These are phyloP conservation scores for Microsporum ferrugineum DNA, from an alignment of 2,329 filamentous ascomycete genomes.

Conservation along the genomic window DNA sequence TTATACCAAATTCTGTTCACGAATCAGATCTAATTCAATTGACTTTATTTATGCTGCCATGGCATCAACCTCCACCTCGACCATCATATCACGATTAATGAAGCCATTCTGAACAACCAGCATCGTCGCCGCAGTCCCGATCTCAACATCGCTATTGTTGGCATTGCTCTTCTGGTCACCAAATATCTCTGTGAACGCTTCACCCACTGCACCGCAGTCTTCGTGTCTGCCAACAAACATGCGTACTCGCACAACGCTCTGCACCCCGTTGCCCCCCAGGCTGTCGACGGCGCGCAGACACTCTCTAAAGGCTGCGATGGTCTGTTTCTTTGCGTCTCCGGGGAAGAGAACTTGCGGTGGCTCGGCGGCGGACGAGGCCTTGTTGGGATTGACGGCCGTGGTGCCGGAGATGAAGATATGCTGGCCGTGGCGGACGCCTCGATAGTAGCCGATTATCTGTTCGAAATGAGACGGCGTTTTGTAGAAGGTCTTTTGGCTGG, in stretches of 20 bases:
- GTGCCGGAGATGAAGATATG: conserved; percentile 31
- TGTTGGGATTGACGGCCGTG: conserved; percentile 28
- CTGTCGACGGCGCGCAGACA: conserved; percentile 25
- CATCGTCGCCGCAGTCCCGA: conserved; percentile 29
- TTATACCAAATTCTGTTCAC: not conserved
- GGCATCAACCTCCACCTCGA: conserved; percentile 33
- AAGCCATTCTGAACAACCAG: conserved; percentile 29
- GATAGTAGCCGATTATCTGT: conserved; percentile 28
- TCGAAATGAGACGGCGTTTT: conserved; percentile 29
- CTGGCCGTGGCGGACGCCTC: conserved; percentile 26
- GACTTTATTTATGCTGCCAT: conserved; percentile 12
- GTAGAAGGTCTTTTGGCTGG: conserved; percentile 17
- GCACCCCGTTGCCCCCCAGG: conserved; percentile 19
- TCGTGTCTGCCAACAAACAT: conserved; percentile 22
- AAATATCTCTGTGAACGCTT: conserved; percentile 12
- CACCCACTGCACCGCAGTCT: conserved; percentile 11
- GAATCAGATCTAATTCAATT: not conserved
- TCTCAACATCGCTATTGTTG: conserved; percentile 16
- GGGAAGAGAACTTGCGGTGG: conserved; percentile 23
- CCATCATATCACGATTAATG: conserved; percentile 27
- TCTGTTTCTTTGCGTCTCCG: conserved; percentile 24
- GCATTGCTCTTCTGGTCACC: conserved; percentile 13
- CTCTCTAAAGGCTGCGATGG: conserved; percentile 19
- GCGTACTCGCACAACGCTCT: conserved; percentile 26
- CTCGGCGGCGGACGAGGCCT: conserved; percentile 16